Conservation (phyloP, 2,329 filamentous ascomycete genomes). For the Chrysoporthe deuterocubensis region DNA sequence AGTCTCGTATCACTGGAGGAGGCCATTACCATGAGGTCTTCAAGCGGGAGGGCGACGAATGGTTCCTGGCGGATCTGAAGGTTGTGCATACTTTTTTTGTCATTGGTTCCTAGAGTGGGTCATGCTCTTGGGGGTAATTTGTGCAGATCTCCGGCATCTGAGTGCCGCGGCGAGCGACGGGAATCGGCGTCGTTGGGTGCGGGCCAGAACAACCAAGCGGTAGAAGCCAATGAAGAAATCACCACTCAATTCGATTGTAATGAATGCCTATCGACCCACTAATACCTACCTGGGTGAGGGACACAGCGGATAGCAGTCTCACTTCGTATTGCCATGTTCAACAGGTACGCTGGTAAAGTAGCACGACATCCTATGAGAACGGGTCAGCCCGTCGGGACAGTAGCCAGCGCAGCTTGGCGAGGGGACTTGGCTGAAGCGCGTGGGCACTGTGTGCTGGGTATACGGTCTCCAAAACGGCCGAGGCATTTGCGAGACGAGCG, state of each 20-base stretch:
- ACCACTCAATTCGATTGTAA: neutral
- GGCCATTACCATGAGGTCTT: slow-evolving; percentile 27
- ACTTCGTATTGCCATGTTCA: too few species aligned
- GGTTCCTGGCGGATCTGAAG: slow-evolving; percentile 24
- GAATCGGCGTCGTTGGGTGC: neutral
- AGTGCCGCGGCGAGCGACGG: too few species aligned
- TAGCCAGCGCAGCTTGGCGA: neutral
- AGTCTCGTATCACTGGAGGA: slow-evolving; percentile 14
- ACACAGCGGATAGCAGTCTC: too few species aligned
- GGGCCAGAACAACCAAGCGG: neutral
- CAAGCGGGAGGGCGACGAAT: slow-evolving; percentile 22
- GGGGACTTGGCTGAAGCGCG: neutral
- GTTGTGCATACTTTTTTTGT: slow-evolving; percentile 19
- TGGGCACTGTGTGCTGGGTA: neutral
- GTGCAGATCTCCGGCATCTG: too few species aligned
- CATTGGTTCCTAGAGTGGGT: neutral
- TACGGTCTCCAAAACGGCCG: neutral
- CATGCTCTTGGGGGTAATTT: neutral
- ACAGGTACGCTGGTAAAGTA: neutral
- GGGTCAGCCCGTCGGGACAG: neutral
- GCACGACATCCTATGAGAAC: neutral
- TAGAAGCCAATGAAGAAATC: neutral
- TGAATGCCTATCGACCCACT: neutral
- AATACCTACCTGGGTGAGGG: too few species aligned
- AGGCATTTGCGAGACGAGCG: neutral